Evolutionary conservation across 805 yeast genomes (phyloP).

Genomic region (Yamadazyma philogaea): DNA sequence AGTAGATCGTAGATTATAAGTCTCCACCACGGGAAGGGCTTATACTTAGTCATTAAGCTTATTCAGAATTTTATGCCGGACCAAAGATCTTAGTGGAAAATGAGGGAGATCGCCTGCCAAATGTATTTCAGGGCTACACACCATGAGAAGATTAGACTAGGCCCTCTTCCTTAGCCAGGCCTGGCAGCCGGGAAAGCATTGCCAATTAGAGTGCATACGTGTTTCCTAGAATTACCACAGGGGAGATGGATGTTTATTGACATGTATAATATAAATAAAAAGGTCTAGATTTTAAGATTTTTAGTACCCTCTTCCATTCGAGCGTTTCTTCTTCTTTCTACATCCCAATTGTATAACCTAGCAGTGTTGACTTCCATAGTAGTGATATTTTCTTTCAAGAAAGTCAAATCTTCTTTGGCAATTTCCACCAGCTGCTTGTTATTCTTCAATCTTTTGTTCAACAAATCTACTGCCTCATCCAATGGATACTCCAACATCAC

Average conservation of each 20-base stretch:
- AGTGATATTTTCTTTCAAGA: slow-evolving; percentile 82
- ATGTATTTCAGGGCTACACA: background rate
- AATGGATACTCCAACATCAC: slow-evolving; percentile 94
- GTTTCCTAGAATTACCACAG: no score
- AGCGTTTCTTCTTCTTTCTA: slow-evolving; percentile 56
- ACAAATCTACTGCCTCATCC: slow-evolving; percentile 76
- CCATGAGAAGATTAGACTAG: background rate
- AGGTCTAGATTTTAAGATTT: slow-evolving; percentile 11
- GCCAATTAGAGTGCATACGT: no score
- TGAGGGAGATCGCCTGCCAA: background rate
- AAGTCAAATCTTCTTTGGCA: slow-evolving; percentile 83
- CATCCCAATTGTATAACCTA: slow-evolving; percentile 85
- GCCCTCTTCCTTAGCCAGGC: background rate
- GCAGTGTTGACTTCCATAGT: slow-evolving; percentile 98
- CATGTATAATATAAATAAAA: background rate
- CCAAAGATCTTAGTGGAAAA: background rate
- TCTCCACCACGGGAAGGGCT: slow-evolving; percentile 24
- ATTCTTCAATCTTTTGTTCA: slow-evolving; percentile 56
- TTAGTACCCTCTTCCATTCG: slow-evolving; percentile 17
- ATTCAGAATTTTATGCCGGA: background rate
- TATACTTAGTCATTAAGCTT: slow-evolving; percentile 6
- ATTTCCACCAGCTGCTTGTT: slow-evolving; percentile 57
- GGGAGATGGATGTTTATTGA: background rate
- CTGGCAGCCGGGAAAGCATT: no score
- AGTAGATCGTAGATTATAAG: slow-evolving; percentile 32